Evolutionary conservation across 2,329 filamentous ascomycete genomes (phyloP), one percentile per base, ranked within the genome.

Genomic region (Neofusicoccum umdonicola): DNA sequence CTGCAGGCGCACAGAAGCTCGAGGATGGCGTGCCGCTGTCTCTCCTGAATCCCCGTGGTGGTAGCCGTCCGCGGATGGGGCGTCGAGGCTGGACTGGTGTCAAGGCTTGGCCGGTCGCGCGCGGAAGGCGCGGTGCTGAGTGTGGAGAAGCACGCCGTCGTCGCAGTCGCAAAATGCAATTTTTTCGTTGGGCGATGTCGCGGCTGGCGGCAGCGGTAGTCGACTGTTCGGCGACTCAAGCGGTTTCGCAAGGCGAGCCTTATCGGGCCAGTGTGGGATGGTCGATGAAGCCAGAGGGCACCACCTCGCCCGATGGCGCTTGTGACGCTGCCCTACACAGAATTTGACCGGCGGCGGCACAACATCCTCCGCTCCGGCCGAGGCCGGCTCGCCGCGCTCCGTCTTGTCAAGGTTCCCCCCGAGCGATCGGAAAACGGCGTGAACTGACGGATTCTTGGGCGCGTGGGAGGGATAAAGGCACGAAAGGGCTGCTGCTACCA

Each of bases 351-450:
- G 27, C 56, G 56, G 56, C 42, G 56, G 56, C 56, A 47, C 56
- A 60, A 42, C 54, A 34, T 57, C 41, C 56, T 58, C 56, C 56
- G 56, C 31, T 31, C 56, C 56, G 41, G 39, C 31, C 56, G 47
- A 31, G 56, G 56, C 56, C 56, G 56, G 56, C 56, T 22, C 50
- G 31, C 17, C n/a, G 50, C n/a, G 50, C 50, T 52, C 50, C 50
- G 50, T 19, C 34, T 8, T 37, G 27, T n/a, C 17, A 60, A 47
- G 31, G n/a, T 9, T 35, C 19, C 27, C 41, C 2, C 54, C 56
- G 56, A 47, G 56, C 22, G 22, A 19, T 17, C 56, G 56, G 56
- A 60, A 47, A 47, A 37, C 56, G 56, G 15, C 56, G 41, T 37
- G 56, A 47, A 35, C 22, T 31, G 56, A 19, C 54, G 54, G 54